Base-by-base conservation (phyloP, 2,329 filamentous ascomycete genomes). In the Herpomyces periplanetae region DNA sequence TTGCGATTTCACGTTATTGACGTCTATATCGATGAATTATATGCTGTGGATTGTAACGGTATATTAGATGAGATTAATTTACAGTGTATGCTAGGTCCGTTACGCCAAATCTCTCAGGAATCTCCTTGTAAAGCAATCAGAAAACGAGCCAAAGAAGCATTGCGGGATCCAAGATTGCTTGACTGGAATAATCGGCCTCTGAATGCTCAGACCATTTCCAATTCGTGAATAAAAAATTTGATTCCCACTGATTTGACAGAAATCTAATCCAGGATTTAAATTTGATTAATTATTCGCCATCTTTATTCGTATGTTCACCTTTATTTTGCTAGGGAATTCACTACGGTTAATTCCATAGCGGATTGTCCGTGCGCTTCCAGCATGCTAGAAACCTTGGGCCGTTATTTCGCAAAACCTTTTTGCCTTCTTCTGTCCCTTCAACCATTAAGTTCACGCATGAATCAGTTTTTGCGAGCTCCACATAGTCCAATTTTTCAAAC, bases 341-440 rank as follows among this genome's bases (percentile, higher is more conserved):
- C n/a, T n/a, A n/a, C n/a, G n/a, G n/a, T n/a, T n/a, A n/a, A n/a
- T n/a, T n/a, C 69, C 69, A 85, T 8, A 52, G 47, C 4, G 69
- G 71, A 42, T 87, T 62, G 32, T 64, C 58, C 25, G 61, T 40
- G 25, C 80, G 56, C 32, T 63, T 51, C 36, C 80, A 96, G 19
- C 85, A 53, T 15, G 71, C 75, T 18, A 91, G 62, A 40, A 64
- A 85, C 41, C 91, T 96, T 33, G 57, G 53, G 0, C 80, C 80
- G 16, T 65, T 56, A 40, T 91, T 87, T 34, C 80, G 54, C 29
- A 59, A 55, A 7, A 96, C 80, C 43, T 96, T 96, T 45, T 87
- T 88, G 13, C 73, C 69, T 43, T 96, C 84, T 38, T 96, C 80
- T 3, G 84, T 96, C 41, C 80, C 71, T 13, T 49, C 51, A 31